These are phyloP conservation scores for Gaultheria prostrata DNA, from an alignment of 148 eudicot species.

Conservation along the genomic window DNA sequence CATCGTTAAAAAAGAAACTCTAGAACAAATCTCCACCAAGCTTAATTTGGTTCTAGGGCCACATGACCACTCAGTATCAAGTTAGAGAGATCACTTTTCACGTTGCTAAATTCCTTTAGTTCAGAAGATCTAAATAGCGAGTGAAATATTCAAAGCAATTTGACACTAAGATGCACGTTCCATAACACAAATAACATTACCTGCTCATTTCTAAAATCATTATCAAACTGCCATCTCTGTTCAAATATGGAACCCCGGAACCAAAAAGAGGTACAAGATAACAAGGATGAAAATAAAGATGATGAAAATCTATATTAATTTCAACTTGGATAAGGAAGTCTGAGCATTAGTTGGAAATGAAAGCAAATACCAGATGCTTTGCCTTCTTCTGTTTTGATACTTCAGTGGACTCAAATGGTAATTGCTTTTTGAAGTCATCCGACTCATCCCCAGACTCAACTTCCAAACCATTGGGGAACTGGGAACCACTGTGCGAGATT, in stretches of 20 bases:
- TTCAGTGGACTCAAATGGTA: slow-evolving; percentile 59
- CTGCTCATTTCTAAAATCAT: slow-evolving; percentile 67
- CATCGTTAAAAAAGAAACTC: neutral
- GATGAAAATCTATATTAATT: neutral
- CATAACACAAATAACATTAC: slow-evolving; percentile 25
- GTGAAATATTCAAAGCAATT: slow-evolving; percentile 7
- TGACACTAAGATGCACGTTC: neutral
- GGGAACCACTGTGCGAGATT: slow-evolving; percentile 56
- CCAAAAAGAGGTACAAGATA: slow-evolving; percentile 14
- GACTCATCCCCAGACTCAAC: slow-evolving; percentile 70
- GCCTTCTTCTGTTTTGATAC: slow-evolving; percentile 67
- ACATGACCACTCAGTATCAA: neutral
- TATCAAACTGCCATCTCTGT: slow-evolving; percentile 67
- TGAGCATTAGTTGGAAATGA: neutral
- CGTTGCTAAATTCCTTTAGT: slow-evolving; percentile 1
- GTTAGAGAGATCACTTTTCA: neutral
- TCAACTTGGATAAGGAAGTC: neutral
- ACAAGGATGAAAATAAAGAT: slow-evolving; percentile 7
- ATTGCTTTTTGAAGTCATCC: slow-evolving; percentile 60
- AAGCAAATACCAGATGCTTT: slow-evolving; percentile 59
- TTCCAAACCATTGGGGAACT: slow-evolving; percentile 57
- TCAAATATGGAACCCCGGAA: slow-evolving; percentile 62
- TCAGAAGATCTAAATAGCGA: neutral
- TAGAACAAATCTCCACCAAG: neutral
- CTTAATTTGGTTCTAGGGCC: neutral